phyloP scores from a whole-genome alignment of 257 asterid genomes.

The Henckelia pumila region DNA sequence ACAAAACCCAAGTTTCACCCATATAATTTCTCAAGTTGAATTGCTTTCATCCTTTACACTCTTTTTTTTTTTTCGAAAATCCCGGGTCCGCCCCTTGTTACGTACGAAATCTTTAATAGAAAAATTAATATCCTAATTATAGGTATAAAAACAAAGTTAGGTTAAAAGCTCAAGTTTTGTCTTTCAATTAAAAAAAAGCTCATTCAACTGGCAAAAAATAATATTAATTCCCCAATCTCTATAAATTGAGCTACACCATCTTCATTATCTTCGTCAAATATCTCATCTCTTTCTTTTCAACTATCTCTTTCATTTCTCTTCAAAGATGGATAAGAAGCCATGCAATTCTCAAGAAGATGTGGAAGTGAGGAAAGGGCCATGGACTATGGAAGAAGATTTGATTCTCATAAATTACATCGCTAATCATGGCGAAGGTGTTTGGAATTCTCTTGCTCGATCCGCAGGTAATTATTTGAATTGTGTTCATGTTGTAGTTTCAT shows the following conservation, averaged over 20 bases:
- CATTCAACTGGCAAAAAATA: constrained; percentile 25
- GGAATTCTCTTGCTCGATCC: constrained; percentile 90
- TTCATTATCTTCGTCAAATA: constrained; percentile 45
- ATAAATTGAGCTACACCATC: constrained; percentile 57
- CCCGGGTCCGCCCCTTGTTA: neutral
- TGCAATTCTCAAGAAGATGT: constrained; percentile 63
- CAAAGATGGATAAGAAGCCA: constrained; percentile 64
- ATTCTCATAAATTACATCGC: constrained; percentile 93
- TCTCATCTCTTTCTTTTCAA: constrained; percentile 6
- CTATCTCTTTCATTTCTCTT: constrained; percentile 15
- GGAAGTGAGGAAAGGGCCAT: constrained; percentile 98
- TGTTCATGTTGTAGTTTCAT: too few relatives aligned
- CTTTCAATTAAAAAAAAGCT: constrained; percentile 32
- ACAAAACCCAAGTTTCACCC: too few relatives aligned
- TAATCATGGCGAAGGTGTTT: constrained; percentile 98
- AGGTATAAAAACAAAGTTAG: constrained; percentile 47
- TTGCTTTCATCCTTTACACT: too few relatives aligned
- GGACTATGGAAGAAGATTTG: constrained; percentile 99
- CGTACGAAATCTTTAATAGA: neutral
- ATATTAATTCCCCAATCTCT: constrained; percentile 35
- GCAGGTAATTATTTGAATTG: constrained; percentile 49
- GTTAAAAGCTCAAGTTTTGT: constrained; percentile 42
- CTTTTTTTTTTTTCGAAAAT: too few relatives aligned
- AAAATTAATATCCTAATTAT: constrained; percentile 21
- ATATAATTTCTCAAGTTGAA: neutral